Evolutionary conservation across 1,284 basidiomycete species (phyloP), one percentile per base, ranked within the genome.

Genomic region (Moesziomyces antarcticus): DNA sequence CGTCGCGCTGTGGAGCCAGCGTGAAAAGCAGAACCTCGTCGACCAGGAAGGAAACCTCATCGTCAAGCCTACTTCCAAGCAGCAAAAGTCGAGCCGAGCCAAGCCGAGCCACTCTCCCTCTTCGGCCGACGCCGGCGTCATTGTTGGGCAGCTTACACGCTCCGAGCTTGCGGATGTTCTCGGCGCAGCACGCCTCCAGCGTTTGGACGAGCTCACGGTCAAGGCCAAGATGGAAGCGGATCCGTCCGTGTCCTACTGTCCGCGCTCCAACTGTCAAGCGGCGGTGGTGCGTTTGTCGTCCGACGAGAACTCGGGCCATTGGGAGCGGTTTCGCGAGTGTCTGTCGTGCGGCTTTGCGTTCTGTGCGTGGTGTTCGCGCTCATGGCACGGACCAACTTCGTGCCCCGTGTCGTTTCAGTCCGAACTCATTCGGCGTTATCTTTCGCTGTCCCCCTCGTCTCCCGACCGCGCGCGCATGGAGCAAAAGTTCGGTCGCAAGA

Each of bases 301-400:
- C 14, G 75, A 77, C 52, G 71, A 70, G 21, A 62, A 62, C 24
- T 72, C 69, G 0, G 75, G 75, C 9, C 62, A 70, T 42, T 68
- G 71, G 63, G 75, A 77, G 41, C 59, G 71, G 9, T 68, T 77
- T 41, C 71, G 75, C 5, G 63, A 73, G 45, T 77, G 75, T 33
- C 60, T 58, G 10, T 55, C 51, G 18, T 77, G 75, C 51, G 67
- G 71, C 9, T 66, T 71, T 21, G 60, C 64, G 14, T 77, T 77
- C 40, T 77, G 75, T 35, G 63, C 71, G 0, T 77, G 70, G 71
- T 77, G 75, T 45, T 64, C 57, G 9, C 71, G 68, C 11, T 64
- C 67, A 6, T 77, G 75, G 75, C 71, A 73, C 43, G 75, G 67
- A 5, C 52, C 62, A 18, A 64, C 59, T 18, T 55, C 62, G 0